A percentile compares a stretch with the other conserved stretches of the same genome.
Conservation (phyloP, 1,284 basidiomycete genomes). For the Puccinia coronata region DNA sequence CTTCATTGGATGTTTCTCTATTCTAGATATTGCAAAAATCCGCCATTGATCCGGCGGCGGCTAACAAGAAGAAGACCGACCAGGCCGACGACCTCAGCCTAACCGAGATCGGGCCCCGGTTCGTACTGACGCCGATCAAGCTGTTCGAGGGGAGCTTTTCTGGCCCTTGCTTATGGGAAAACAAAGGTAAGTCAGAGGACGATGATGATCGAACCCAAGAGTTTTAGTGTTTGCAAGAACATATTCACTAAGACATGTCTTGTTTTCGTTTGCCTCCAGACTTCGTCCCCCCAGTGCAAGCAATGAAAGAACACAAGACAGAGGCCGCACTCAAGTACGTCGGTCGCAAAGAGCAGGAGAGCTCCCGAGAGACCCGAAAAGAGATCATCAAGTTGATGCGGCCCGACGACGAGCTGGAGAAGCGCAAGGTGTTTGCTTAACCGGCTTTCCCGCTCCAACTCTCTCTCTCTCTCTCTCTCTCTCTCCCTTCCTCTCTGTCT, state of each 20-base stretch:
- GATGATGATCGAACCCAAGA: neutral
- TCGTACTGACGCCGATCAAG: slow-evolving; percentile 94
- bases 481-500: too few species aligned
- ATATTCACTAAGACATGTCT: neutral
- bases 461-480: too few species aligned
- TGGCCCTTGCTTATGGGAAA: slow-evolving; percentile 93
- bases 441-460: neutral
- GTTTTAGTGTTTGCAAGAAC: neutral
- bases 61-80: slow-evolving; percentile 1
- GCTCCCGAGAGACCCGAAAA: slow-evolving; percentile 4
- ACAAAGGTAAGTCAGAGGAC: slow-evolving; percentile 59
- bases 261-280: neutral
- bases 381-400: slow-evolving; percentile 2
- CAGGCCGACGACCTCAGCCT: slow-evolving; percentile 62
- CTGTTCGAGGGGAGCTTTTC: slow-evolving; percentile 97
- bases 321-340: slow-evolving; percentile 37
- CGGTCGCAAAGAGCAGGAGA: slow-evolving; percentile 39
- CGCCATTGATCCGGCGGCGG: neutral
- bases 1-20: neutral
- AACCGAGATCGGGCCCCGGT: slow-evolving; percentile 93
- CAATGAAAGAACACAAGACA: slow-evolving; percentile 34
- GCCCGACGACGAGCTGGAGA: slow-evolving; percentile 29
- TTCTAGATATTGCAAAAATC: slow-evolving; percentile 40
- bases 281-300: slow-evolving; percentile 39
- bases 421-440: slow-evolving; percentile 42